phyloP scores from a whole-genome alignment of 768 basidiomycete species.

The Ephemerocybe angulata region DNA sequence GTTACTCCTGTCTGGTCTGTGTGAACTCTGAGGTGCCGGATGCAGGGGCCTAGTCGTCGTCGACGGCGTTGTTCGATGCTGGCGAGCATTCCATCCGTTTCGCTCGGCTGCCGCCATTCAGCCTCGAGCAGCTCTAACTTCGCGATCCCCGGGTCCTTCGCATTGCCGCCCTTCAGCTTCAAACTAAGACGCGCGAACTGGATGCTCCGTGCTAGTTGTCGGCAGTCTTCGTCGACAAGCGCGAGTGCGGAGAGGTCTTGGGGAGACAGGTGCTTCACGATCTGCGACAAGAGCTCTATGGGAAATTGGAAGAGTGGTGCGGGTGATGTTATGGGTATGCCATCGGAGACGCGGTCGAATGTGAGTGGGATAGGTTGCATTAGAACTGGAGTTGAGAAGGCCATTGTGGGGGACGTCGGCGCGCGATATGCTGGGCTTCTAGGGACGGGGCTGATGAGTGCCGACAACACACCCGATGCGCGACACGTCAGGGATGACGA shows the following conservation, averaged over 20 bases:
- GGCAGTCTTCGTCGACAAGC: slow-evolving; percentile 5
- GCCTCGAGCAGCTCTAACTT: not conserved
- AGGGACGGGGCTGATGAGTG: too few species aligned
- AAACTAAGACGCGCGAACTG: slow-evolving; percentile 3
- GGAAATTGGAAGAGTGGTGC: slow-evolving; percentile 3
- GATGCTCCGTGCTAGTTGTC: slow-evolving; percentile 4
- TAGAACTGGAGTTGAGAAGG: not conserved
- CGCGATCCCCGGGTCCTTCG: not conserved
- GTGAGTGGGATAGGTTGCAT: not conserved
- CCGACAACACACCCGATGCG: too few species aligned
- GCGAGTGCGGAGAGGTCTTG: not conserved
- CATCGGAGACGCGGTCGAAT: slow-evolving; percentile 5
- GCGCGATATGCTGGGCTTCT: too few species aligned
- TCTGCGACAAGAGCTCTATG: not conserved
- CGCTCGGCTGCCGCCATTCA: not conserved
- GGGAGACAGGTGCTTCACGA: not conserved
- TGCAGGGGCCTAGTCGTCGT: not conserved
- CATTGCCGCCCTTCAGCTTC: not conserved
- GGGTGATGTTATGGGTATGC: not conserved
- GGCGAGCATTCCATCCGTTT: not conserved
- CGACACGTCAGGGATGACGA: too few species aligned
- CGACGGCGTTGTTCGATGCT: not conserved
- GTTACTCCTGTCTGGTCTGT: too few species aligned
- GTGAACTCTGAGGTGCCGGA: not conserved
- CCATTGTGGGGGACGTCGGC: not conserved